phyloP scores from a whole-genome alignment of 257 asterid genomes.

The Salvia miltiorrhiza region DNA sequence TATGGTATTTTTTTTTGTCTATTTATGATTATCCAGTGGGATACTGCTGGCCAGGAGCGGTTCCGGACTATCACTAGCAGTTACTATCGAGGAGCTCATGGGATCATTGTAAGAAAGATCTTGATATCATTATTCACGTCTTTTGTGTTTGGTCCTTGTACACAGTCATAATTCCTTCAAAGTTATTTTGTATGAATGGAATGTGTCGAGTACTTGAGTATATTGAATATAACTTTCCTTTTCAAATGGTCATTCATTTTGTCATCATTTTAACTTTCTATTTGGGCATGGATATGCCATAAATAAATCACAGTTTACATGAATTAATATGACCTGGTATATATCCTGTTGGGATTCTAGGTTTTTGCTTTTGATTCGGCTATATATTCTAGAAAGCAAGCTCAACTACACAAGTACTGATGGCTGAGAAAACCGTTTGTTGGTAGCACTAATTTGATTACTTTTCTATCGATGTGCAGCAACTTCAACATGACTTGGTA shows the following conservation, averaged over 20 bases:
- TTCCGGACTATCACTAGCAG: constrained; percentile 98
- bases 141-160: neutral
- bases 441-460: neutral
- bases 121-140: constrained; percentile 12
- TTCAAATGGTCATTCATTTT: neutral
- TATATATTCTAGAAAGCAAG: neutral
- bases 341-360: neutral
- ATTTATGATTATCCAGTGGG: constrained; percentile 65
- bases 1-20: neutral
- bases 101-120: constrained; percentile 74
- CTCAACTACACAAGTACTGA: neutral
- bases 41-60: constrained; percentile 98
- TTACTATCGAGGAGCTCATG: constrained; percentile 98
- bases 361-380: neutral
- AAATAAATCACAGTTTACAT: neutral
- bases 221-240: neutral
- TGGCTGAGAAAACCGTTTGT: neutral
- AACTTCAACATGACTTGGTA: neutral
- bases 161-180: neutral
- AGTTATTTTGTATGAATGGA: neutral
- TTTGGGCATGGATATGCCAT: neutral
- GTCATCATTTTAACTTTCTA: neutral
- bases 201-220: neutral
- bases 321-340: neutral
- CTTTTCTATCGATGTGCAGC: neutral